Base-by-base conservation (phyloP, 257 asterid genomes). In the Galeopsis tetrahit region DNA sequence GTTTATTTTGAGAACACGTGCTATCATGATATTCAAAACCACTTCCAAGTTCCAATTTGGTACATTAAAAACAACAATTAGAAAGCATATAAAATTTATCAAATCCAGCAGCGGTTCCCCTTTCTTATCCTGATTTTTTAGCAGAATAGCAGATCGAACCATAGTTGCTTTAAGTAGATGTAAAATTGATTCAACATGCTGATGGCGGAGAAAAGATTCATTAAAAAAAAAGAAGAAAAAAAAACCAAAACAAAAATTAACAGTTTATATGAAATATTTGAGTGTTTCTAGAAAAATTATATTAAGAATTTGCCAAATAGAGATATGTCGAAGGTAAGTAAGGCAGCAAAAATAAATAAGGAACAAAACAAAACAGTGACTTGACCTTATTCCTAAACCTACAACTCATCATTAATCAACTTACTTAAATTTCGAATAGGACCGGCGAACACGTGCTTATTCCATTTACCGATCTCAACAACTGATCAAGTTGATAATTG, bases 121-220 rank as follows among this genome's bases (percentile, higher is more conserved):
- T 33, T 52, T 67, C 53, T 69, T 39, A 38, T 53, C 4, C 43
- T 69, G 64, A 55, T 69, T 15, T 38, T 40, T 32, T 55, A 69
- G 33, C 31, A 28, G 43, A 42, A n/a, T 55, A 69, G 33, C 31
- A 28, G 43, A 42, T 56, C 9, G 14, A 69, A 57, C 7, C 34
- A 43, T 68, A 44, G 68, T 17, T 66, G 43, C 66, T 43, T 55
- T 66, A 53, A 66, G 51, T 34, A 33, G 68, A 57, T 57, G 33
- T 33, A 44, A 32, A 34, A 57, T 65, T 58, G 40, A 46, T 28
- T 55, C 60, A 14, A 14, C 14, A 42, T 53, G 39, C 43, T 13
- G 53, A 17, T 42, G 48, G 11, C 44, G 31, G 31, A 46, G 42
- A 56, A 42, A 42, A 6, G 21, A 33, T 42, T 44, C 34, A 52